Evolutionary conservation across 2,329 filamentous ascomycete species (phyloP), one percentile per base, ranked within the genome.

Genomic region (Thyridium curvatum): DNA sequence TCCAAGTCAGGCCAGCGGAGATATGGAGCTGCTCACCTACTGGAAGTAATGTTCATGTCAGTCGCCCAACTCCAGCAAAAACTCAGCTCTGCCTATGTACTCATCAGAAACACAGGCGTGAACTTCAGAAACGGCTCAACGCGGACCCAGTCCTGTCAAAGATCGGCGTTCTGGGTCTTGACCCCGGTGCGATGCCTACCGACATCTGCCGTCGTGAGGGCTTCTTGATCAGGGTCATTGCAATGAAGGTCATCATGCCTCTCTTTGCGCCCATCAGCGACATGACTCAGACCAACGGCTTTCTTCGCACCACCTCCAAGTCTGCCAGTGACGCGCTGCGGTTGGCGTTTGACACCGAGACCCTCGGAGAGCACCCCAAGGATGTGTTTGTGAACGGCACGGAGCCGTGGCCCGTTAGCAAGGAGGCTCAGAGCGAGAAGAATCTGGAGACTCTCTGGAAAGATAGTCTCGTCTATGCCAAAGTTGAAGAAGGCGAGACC

Each of bases 11-110:
- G 56, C 3, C 49, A 52, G 28, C 49, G 58, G 9, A 47, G 59
- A 10, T 61, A 60, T 34, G 57, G 57, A 2, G 57, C 56, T 8
- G 43, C 48, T 14, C 58, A 61, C 40, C 46, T 60, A 8, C 59
- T 52, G 42, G 39, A 52, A 14, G 46, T 56, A 12, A 57, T 59
- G 54, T 56, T 59, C 45, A 53, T 56, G 52, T 56, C 41, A 43
- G 49, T 35, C 8, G 12, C 26, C 30, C 12, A n/a, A 31, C 37
- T 18, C 18, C 18, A 13, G 5, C 16, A n/a, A n/a, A n/a, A n/a
- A n/a, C n/a, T n/a, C n/a, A 32, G 10, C 10, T 26, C 34, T 17
- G 14, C 14, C 13, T 32, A 32, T 16, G 21, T 12, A 32, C 30
- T 6, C 30, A 32, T 12, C 30, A 18, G 17, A 5, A 14, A 12